Percentiles rank a stretch among this genome's conserved stretches.
These are phyloP conservation scores for Crataegus laevigata DNA, from an alignment of 306 rosid genomes.

Conservation along the genomic window DNA sequence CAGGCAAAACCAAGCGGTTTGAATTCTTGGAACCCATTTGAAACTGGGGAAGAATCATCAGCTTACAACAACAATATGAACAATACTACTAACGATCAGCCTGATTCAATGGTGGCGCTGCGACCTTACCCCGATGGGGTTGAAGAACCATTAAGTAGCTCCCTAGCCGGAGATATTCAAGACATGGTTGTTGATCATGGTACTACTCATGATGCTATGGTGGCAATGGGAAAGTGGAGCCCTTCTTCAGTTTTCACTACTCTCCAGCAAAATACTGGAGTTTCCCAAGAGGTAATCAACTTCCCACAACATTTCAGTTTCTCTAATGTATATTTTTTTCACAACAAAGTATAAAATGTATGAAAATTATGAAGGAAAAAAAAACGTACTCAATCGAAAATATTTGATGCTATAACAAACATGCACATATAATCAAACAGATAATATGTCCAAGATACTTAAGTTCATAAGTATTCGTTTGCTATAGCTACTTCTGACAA, in stretches of 20 bases:
- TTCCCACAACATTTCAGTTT: background rate
- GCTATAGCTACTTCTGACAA: background rate
- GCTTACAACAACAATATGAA: slow-evolving; percentile 23
- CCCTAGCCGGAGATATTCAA: slow-evolving; percentile 1
- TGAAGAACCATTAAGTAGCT: slow-evolving; percentile 32
- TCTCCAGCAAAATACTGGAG: slow-evolving; percentile 27
- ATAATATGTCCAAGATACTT: background rate
- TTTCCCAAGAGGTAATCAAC: slow-evolving; percentile 46
- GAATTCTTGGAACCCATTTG: slow-evolving; percentile 56
- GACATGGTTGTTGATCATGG: slow-evolving; percentile 12
- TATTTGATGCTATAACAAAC: background rate
- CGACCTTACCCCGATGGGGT: slow-evolving; percentile 1
- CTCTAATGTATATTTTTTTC: background rate
- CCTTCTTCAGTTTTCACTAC: slow-evolving; percentile 41
- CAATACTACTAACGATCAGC: background rate
- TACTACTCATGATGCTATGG: slow-evolving; percentile 21
- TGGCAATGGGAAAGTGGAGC: slow-evolving; percentile 49
- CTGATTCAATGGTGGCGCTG: slow-evolving; percentile 17
- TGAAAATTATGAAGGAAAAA: background rate
- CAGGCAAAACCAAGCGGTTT: slow-evolving; percentile 10
- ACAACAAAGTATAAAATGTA: background rate
- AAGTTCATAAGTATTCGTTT: background rate
- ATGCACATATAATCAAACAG: background rate
- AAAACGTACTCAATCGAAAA: background rate
- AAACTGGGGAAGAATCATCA: slow-evolving; percentile 48